These are phyloP conservation scores for Cyamopsis tetragonoloba DNA, from an alignment of 306 rosid species.

Conservation along the genomic window DNA sequence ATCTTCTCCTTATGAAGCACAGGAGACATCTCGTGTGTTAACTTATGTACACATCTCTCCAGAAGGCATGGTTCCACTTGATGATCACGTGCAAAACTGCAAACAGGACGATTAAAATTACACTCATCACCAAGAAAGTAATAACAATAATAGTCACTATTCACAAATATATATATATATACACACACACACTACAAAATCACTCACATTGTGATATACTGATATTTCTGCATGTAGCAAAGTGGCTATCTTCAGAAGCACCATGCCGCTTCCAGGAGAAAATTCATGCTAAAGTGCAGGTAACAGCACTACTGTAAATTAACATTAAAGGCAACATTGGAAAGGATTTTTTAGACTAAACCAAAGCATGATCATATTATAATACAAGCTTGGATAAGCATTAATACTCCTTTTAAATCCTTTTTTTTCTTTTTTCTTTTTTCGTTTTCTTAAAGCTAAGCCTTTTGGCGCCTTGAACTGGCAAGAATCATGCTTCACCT, in stretches of 20 bases:
- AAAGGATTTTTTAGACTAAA: conserved; percentile 35
- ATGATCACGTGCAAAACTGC: conserved; percentile 38
- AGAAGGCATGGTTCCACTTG: conserved; percentile 44
- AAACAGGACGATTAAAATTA: not conserved
- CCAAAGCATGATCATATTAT: conserved; percentile 42
- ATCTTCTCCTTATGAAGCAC: conserved; percentile 33
- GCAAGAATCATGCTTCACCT: conserved; percentile 44
- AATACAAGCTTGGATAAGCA: conserved; percentile 48
- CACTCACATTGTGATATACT: conserved; percentile 46
- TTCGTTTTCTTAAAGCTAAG: conserved; percentile 22
- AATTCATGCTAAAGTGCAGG: conserved; percentile 38
- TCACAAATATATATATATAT: not conserved
- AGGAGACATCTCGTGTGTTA: conserved; percentile 27
- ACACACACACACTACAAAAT: conserved; percentile 42
- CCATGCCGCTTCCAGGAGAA: conserved; percentile 40
- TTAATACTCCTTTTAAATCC: conserved; percentile 27
- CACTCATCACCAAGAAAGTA: not conserved
- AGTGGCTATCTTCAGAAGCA: conserved; percentile 31
- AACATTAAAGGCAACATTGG: conserved; percentile 40
- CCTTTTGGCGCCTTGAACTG: conserved; percentile 44
- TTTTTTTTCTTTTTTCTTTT: conserved; percentile 3
- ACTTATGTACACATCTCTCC: conserved; percentile 45
- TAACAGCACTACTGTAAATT: conserved; percentile 38
- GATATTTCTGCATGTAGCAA: conserved; percentile 27
- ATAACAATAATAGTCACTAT: not conserved